Evolutionary conservation across 202 grass and related monocot species (phyloP).

Genomic region (Panicum hallii): DNA sequence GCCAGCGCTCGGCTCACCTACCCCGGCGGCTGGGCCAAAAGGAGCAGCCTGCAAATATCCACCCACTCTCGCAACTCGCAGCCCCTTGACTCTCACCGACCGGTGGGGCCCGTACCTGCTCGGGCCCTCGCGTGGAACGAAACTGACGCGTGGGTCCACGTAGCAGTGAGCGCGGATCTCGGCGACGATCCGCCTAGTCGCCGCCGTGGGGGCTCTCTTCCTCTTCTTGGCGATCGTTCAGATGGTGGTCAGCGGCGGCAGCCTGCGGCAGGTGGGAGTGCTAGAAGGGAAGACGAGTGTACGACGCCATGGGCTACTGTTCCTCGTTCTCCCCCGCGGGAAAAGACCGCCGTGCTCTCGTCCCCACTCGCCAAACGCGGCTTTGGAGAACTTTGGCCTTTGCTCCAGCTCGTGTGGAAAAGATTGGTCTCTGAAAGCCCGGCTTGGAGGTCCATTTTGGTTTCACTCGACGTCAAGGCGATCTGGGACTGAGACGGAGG

Average conservation of each 20-base stretch:
- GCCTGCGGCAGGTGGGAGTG: conserved; percentile 1
- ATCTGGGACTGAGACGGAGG: not conserved
- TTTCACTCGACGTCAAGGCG: not conserved
- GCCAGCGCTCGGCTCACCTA: conserved; percentile 2
- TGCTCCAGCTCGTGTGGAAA: not conserved
- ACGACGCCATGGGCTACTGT: too few relatives aligned
- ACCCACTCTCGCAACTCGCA: not conserved
- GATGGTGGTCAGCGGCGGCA: conserved; percentile 9
- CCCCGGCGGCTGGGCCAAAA: not conserved
- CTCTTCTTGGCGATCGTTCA: not conserved
- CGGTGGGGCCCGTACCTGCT: not conserved
- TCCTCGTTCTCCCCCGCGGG: too few relatives aligned
- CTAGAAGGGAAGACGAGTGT: too few relatives aligned
- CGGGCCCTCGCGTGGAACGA: not conserved
- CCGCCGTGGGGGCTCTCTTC: not conserved
- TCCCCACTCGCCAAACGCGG: not conserved
- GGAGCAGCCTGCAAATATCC: not conserved
- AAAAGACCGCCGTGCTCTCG: not conserved
- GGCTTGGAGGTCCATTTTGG: not conserved
- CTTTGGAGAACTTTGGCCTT: not conserved
- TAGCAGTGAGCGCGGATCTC: not conserved
- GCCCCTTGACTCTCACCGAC: not conserved
- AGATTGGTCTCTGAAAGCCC: not conserved
- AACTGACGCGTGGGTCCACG: not conserved
- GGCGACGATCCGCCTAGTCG: not conserved